Evolutionary conservation across 495 filamentous ascomycete species (phyloP), one percentile per base, ranked within the genome.

Genomic region (Rostrohypoxylon terebratum): DNA sequence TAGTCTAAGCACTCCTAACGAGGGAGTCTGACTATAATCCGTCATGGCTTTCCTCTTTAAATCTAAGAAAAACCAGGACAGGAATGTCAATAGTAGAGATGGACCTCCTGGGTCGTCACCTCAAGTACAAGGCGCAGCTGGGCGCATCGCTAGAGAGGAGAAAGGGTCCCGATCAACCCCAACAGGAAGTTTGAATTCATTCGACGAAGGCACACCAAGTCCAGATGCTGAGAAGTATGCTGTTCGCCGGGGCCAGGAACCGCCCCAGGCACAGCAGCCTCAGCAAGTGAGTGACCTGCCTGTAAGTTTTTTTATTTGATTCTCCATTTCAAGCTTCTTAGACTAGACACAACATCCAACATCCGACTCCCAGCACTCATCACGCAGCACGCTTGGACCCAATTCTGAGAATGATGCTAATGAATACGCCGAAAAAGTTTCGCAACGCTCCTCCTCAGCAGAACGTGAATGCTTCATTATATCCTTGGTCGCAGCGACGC

Each of bases 401-500:
- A n/a, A 13, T 59, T n/a, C 11, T 13, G 34, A 50, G 16, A 21
- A 20, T 60, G 45, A 50, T 57, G 58, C 74, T 76, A 34, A 77
- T 67, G 50, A 31, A 45, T 33, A 71, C 23, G 47, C 31, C 50
- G 1, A 59, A 21, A 33, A 20, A 59, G 86, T 77, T 86, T 64
- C 85, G 86, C 51, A 87, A 85, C 72, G 73, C 78, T 36, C 74
- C 78, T 40, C 70, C 78, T 36, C 61, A 74, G 38, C 62, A 74
- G 33, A 84, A 81, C 68, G 77, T 77, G 23, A 87, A 87, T 68
- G 79, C 86, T 8, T 85, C 92, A 18, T 88, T 96, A 58, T 99
- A 98, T 79, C 96, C 96, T 2, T 99, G 96, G 96, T 97, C 95
- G 40, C 92, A 97, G 78, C 90, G 92, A 28, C 89, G 92, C 34